Conservation (phyloP, 805 yeast species). For the Saccharomycopsis amapae region DNA sequence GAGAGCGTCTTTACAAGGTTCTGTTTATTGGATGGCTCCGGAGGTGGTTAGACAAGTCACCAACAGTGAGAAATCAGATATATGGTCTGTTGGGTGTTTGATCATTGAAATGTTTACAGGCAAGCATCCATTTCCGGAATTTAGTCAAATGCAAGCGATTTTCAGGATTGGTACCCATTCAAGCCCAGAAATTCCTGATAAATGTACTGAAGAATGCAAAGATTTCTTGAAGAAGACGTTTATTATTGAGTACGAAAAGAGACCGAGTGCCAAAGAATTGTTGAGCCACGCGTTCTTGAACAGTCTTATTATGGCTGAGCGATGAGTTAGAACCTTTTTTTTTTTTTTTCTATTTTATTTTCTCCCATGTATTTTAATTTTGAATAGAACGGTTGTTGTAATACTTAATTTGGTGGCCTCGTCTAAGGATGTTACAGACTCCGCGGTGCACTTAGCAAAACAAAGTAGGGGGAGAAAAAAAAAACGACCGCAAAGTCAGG, state of each 20-base stretch:
- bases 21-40: conserved; percentile 99
- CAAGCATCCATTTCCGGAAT: conserved; percentile 90
- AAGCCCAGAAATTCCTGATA: conserved; percentile 68
- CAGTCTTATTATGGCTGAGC: conserved; percentile 19
- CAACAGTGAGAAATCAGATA: conserved; percentile 87
- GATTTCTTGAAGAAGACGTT: conserved; percentile 63
- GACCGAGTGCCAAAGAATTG: conserved; percentile 70
- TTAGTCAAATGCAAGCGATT: conserved; percentile 94
- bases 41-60: conserved; percentile 94
- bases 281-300: conserved; percentile 54
- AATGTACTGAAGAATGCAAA: conserved; percentile 60
- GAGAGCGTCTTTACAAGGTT: conserved; percentile 55
- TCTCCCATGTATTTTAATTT: too few species aligned
- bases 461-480: not conserved
- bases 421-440: too few species aligned
- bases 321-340: not conserved
- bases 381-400: not conserved
- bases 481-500: not conserved
- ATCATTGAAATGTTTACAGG: conserved; percentile 95
- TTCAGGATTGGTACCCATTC: conserved; percentile 86
- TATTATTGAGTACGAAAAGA: conserved; percentile 61
- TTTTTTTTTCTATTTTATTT: too few species aligned
- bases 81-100: conserved; percentile 95
- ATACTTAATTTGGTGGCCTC: too few species aligned
- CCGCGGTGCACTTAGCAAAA: not conserved